Conservation (phyloP, 163 green algal species). For the Chlorella variabilis region DNA sequence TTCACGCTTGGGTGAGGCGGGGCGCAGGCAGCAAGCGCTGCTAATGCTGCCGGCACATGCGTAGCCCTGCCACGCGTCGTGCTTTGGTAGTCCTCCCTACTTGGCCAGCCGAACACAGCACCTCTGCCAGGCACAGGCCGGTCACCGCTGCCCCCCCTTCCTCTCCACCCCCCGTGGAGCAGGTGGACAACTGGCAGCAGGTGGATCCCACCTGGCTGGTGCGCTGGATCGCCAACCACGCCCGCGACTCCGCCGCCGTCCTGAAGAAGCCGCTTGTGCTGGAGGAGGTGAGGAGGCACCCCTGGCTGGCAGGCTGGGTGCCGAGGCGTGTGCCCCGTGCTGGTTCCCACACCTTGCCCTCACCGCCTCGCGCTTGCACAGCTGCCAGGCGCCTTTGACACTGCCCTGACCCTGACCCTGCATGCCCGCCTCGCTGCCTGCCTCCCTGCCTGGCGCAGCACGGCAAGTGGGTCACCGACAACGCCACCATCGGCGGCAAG, state of each 20-base stretch:
- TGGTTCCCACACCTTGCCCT: not conserved
- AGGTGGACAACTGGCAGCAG: conserved; percentile 56
- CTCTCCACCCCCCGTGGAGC: not conserved
- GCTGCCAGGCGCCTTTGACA: not conserved
- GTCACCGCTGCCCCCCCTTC: not conserved
- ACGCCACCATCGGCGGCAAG: conserved; percentile 34
- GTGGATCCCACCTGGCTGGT: conserved; percentile 36
- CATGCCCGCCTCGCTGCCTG: not conserved
- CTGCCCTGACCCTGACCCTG: not conserved
- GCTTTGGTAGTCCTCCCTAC: no score
- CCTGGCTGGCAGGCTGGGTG: not conserved
- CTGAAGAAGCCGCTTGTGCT: conserved; percentile 53
- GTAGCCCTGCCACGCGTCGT: no score
- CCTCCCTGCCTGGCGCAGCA: not conserved
- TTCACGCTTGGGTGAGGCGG: conserved; percentile 52
- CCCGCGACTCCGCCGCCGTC: not conserved
- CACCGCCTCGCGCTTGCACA: not conserved
- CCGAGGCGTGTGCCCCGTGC: not conserved
- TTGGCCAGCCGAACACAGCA: no score
- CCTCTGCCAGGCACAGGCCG: not conserved
- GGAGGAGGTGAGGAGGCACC: conserved; percentile 48
- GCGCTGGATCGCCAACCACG: conserved; percentile 40
- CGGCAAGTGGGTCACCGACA: conserved; percentile 43
- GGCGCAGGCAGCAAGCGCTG: not conserved
- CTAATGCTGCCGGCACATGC: no score